These are phyloP conservation scores for Rhynchosporium graminicola DNA, from an alignment of 2,329 filamentous ascomycete genomes.

Conservation along the genomic window DNA sequence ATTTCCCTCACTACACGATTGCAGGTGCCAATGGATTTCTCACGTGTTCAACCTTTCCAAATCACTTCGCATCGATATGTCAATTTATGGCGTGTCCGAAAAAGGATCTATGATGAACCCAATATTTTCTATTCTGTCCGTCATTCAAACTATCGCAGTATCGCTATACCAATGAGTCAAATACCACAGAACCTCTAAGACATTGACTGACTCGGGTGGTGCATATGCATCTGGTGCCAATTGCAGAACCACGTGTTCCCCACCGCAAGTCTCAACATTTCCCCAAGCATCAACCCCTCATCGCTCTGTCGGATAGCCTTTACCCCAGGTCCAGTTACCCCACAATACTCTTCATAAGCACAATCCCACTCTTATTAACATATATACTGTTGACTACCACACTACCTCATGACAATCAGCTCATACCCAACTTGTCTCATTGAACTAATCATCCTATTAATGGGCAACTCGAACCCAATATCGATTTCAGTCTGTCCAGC, in stretches of 20 bases:
- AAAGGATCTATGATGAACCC: too few relatives aligned
- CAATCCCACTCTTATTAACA: neutral
- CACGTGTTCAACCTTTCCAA: too few relatives aligned
- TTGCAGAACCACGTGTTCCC: constrained; percentile 3
- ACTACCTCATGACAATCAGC: neutral
- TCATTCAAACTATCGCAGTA: too few relatives aligned
- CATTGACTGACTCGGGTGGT: neutral
- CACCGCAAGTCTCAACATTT: constrained; percentile 9
- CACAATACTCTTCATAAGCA: too few relatives aligned
- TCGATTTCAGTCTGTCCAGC: constrained; percentile 13
- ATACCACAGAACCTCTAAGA: too few relatives aligned
- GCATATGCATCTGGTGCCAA: neutral
- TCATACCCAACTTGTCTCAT: neutral
- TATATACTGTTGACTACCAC: neutral
- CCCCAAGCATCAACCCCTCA: constrained; percentile 4
- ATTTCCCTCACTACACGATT: too few relatives aligned
- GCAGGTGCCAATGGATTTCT: too few relatives aligned
- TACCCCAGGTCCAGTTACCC: too few relatives aligned
- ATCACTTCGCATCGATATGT: too few relatives aligned
- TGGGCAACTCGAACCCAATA: neutral
- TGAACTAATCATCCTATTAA: neutral
- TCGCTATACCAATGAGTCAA: too few relatives aligned
- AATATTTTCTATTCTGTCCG: too few relatives aligned
- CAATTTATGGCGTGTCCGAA: too few relatives aligned
- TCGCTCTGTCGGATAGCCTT: neutral